Percentiles rank a stretch among this genome's conserved stretches.
These are phyloP conservation scores for Polysphondylium violaceum DNA, from an alignment of 78 protist genomes.

Conservation along the genomic window DNA sequence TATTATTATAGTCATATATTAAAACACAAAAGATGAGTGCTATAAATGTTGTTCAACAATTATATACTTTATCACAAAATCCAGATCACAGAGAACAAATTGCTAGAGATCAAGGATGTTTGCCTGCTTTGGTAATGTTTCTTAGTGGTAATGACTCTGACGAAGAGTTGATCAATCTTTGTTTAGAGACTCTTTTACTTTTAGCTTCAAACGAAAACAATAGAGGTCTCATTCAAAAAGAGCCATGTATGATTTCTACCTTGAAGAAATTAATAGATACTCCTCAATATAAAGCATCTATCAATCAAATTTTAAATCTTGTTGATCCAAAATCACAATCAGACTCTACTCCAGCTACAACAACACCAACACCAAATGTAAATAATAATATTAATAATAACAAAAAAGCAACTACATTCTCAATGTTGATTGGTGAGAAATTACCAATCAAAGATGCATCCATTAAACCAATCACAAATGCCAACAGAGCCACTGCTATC, in stretches of 20 bases:
- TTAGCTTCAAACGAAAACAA: constrained; percentile 31
- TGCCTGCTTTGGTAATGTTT: constrained; percentile 64
- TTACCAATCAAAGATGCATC: constrained; percentile 5
- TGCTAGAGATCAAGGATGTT: constrained; percentile 76
- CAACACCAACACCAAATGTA: neutral
- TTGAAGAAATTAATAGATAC: constrained; percentile 3
- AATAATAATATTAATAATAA: neutral
- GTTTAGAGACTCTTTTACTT: constrained; percentile 33
- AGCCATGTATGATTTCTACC: constrained; percentile 35
- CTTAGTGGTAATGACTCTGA: neutral
- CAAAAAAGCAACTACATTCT: constrained; percentile 36
- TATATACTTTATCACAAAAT: constrained; percentile 39
- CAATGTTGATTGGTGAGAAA: constrained; percentile 68
- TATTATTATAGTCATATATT: neutral
- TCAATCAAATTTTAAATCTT: neutral
- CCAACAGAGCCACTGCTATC: neutral
- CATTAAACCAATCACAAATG: neutral
- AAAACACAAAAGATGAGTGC: constrained; percentile 18
- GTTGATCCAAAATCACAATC: neutral
- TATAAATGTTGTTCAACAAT: constrained; percentile 39
- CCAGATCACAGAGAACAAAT: constrained; percentile 53
- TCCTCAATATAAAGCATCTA: neutral
- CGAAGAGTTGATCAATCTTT: neutral
- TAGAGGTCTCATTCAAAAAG: constrained; percentile 6
- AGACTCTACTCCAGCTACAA: neutral